phyloP scores from a whole-genome alignment of 2,329 filamentous ascomycete species.

The Alternaria postmessia region DNA sequence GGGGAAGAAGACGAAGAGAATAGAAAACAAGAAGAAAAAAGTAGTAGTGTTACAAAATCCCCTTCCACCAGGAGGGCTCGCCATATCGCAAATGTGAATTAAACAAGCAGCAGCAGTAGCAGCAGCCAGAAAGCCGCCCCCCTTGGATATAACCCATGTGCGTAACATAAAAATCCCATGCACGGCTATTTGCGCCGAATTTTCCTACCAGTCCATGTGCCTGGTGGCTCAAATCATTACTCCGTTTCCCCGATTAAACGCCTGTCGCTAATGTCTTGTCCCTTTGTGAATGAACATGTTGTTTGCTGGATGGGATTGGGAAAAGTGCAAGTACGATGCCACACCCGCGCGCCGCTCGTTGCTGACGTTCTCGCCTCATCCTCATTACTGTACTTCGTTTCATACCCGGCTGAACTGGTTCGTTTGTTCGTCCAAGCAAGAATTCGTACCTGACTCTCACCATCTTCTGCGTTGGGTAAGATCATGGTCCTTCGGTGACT shows the following conservation, averaged over 20 bases:
- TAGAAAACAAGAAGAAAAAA: slow-evolving; percentile 2
- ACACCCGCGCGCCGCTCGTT: slow-evolving; percentile 11
- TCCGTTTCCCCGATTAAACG: slow-evolving; percentile 20
- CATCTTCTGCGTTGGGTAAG: slow-evolving; percentile 11
- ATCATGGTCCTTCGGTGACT: slow-evolving; percentile 27
- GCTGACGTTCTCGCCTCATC: slow-evolving; percentile 28
- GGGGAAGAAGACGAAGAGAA: slow-evolving; percentile 8
- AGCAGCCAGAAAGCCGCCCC: slow-evolving; percentile 5
- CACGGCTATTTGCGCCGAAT: not conserved
- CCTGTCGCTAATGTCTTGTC: slow-evolving; percentile 23
- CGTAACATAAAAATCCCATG: slow-evolving; percentile 1
- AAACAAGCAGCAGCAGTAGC: too few relatives aligned
- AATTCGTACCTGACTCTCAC: slow-evolving; percentile 11
- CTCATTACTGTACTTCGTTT: slow-evolving; percentile 35
- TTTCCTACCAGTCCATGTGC: slow-evolving; percentile 15
- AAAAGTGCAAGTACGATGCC: slow-evolving; percentile 17
- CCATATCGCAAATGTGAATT: slow-evolving; percentile 4
- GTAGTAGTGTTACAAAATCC: slow-evolving; percentile 15
- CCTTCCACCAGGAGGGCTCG: not conserved
- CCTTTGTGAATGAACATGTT: slow-evolving; percentile 11
- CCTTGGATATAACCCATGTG: not conserved
- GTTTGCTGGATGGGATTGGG: slow-evolving; percentile 5
- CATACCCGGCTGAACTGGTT: slow-evolving; percentile 7
- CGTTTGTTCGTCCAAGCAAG: slow-evolving; percentile 10
- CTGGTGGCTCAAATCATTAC: slow-evolving; percentile 19